Evolutionary conservation across 192 early-diverging fungal genomes (phyloP), one percentile per base, ranked within the genome.

Genomic region (Lobosporangium transversale): DNA sequence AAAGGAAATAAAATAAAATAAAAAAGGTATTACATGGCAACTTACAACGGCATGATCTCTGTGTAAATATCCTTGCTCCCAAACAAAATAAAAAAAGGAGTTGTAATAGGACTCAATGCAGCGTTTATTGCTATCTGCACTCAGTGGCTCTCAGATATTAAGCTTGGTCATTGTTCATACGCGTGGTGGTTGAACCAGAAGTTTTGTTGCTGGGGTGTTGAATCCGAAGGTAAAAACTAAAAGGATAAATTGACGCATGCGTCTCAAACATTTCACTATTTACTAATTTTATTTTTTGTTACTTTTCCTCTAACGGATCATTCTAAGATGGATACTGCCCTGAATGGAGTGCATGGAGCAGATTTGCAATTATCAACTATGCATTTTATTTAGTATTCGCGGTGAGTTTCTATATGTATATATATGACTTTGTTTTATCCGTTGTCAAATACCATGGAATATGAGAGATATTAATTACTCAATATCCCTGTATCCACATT

Each of bases 151-250:
- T 93, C 89, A 57, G 95, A 97, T 79, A 84, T 92, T 52, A 92
- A 95, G 68, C 62, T 93, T 18, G 96, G 96, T 1, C 91, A 92
- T 68, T 97, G 96, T 66, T 78, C 79, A 26, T 81, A 67, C 23
- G 91, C 87, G 0, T 95, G 95, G 94, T 97, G 95, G 89, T 71
- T 97, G 23, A 93, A 93, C 69, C 90, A 92, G 67, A 92, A 92
- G 75, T 95, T 97, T 68, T 98, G 97, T 80, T 98, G 97, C 78
- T 94, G 91, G 93, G 87, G 87, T 37, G 76, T 89, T 32, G 81
- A 88, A 58, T 65, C 83, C 57, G 76, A 84, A 73, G 87, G 89
- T 89, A 68, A n/a, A n/a, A n/a, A n/a, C n/a, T n/a, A n/a, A n/a
- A n/a, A n/a, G n/a, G n/a, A n/a, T n/a, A n/a, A n/a, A n/a, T n/a